phyloP scores from a whole-genome alignment of 148 eudicot species.

The Amaranthus hypochondriacus region DNA sequence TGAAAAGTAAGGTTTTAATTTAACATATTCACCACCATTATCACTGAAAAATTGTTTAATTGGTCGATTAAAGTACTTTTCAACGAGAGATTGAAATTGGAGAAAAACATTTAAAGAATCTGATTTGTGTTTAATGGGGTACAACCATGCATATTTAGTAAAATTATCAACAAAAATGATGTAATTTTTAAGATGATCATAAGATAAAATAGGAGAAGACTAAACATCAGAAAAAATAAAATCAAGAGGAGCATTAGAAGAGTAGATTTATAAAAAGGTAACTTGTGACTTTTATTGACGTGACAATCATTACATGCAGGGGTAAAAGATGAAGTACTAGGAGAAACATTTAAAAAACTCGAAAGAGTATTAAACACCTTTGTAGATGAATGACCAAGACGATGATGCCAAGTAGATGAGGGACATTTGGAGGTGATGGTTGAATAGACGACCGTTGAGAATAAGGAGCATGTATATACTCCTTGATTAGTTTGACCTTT shows the following conservation, averaged over 20 bases:
- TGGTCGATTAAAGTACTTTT: background rate
- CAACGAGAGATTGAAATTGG: background rate
- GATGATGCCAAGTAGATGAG: conserved; percentile 2
- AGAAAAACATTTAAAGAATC: background rate
- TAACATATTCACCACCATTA: conserved; percentile 1
- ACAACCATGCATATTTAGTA: too few relatives aligned
- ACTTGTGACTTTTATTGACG: conserved; percentile 20
- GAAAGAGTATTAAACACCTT: background rate
- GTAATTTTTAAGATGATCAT: too few relatives aligned
- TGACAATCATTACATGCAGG: conserved; percentile 14
- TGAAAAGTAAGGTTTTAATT: background rate
- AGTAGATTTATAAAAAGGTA: conserved; percentile 11
- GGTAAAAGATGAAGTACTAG: background rate
- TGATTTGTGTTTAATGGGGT: background rate
- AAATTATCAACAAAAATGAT: too few relatives aligned
- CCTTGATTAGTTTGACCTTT: background rate
- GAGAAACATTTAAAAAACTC: background rate
- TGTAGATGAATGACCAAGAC: conserved; percentile 18
- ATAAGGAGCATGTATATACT: background rate
- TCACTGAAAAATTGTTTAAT: background rate
- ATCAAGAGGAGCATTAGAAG: conserved; percentile 14
- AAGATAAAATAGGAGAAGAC: background rate
- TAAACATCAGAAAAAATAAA: conserved; percentile 14
- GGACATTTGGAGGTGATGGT: background rate
- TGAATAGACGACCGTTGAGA: background rate